A percentile compares a stretch with the other conserved stretches of the same genome.
Conservation (phyloP, 805 yeast species). For the Isabelozyma gotoi region DNA sequence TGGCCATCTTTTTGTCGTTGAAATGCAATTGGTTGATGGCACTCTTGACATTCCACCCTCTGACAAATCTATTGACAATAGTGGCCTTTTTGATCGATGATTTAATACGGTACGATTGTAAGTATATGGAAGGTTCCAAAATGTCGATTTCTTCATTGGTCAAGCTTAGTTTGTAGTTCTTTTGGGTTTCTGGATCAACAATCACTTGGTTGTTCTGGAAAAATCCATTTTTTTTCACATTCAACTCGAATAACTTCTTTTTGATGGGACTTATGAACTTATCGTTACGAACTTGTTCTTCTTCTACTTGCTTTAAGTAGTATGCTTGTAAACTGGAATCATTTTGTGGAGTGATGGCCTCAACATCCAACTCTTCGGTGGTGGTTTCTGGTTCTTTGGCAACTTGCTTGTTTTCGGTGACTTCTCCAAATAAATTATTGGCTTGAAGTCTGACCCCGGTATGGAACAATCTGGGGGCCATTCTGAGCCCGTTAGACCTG, state of each 20-base stretch:
- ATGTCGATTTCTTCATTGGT: slow-evolving; percentile 66
- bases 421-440: slow-evolving; percentile 10
- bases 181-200: slow-evolving; percentile 38
- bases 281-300: slow-evolving; percentile 48
- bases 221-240: slow-evolving; percentile 62
- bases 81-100: slow-evolving; percentile 89
- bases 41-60: slow-evolving; percentile 64
- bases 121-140: slow-evolving; percentile 84
- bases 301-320: slow-evolving; percentile 43
- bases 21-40: slow-evolving; percentile 95
- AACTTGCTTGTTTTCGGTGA: slow-evolving; percentile 5
- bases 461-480: not conserved
- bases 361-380: slow-evolving; percentile 8
- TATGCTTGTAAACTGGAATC: slow-evolving; percentile 48
- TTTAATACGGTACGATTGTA: slow-evolving; percentile 78
- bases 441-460: not conserved
- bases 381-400: slow-evolving; percentile 5
- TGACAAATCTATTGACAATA: slow-evolving; percentile 70
- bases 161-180: slow-evolving; percentile 55
- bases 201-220: slow-evolving; percentile 63
- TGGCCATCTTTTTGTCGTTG: slow-evolving; percentile 72
- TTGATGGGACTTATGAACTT: slow-evolving; percentile 72
- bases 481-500: not conserved
- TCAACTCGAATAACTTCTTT: slow-evolving; percentile 57
- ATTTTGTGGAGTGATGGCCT: slow-evolving; percentile 24